A percentile compares a stretch with the other conserved stretches of the same genome.
These are phyloP conservation scores for Pleurotus platypus DNA, from an alignment of 768 basidiomycete genomes.

Conservation along the genomic window DNA sequence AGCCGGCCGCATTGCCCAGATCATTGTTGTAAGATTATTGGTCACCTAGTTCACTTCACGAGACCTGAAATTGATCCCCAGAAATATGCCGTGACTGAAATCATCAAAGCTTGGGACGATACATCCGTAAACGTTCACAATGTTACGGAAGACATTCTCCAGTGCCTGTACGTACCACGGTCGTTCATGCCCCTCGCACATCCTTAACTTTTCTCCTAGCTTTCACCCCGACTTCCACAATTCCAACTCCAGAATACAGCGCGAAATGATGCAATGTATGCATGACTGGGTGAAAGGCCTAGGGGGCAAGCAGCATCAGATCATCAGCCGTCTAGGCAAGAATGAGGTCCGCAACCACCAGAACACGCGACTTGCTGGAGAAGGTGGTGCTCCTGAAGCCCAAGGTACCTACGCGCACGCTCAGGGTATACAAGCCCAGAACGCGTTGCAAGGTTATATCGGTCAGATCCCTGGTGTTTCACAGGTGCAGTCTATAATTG, in stretches of 20 bases:
- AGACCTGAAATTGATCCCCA: conserved; percentile 17
- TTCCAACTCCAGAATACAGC: conserved; percentile 58
- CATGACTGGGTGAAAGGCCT: conserved; percentile 55
- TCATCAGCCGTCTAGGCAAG: conserved; percentile 58
- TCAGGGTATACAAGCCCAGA: conserved; percentile 32
- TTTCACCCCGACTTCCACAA: conserved; percentile 87
- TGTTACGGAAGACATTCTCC: conserved; percentile 58
- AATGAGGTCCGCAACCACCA: conserved; percentile 68
- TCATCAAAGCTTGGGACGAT: conserved; percentile 84
- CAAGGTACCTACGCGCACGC: conserved; percentile 46
- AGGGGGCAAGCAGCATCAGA: conserved; percentile 40
- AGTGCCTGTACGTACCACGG: conserved; percentile 52
- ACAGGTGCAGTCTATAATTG: conserved; percentile 34
- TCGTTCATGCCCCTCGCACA: background rate
- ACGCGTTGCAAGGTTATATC: conserved; percentile 42
- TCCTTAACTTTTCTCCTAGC: conserved; percentile 27
- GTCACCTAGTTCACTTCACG: background rate
- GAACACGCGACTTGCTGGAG: conserved; percentile 58
- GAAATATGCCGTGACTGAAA: conserved; percentile 62
- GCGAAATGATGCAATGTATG: conserved; percentile 74
- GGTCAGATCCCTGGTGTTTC: conserved; percentile 42
- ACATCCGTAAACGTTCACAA: conserved; percentile 50
- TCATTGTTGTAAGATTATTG: conserved; percentile 51
- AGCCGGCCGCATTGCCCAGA: conserved; percentile 69
- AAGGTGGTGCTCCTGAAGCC: conserved; percentile 42